Conservation (phyloP, 148 eudicot genomes). For the Fallopia convolvulus region DNA sequence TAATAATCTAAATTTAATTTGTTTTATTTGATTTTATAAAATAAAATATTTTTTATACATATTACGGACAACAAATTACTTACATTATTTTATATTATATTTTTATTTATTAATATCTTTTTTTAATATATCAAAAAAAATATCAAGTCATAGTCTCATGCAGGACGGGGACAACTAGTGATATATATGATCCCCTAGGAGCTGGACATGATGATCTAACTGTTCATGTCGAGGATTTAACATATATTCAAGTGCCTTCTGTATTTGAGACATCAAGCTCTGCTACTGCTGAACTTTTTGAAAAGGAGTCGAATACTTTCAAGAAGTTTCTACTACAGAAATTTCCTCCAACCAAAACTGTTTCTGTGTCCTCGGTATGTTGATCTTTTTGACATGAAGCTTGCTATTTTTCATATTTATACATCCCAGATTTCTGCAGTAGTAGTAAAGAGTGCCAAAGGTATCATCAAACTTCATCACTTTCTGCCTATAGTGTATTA, state of each 20-base stretch:
- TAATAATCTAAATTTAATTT: too few species aligned
- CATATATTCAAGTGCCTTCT: slow-evolving; percentile 18
- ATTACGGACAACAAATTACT: too few species aligned
- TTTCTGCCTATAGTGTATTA: neutral
- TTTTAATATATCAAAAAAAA: too few species aligned
- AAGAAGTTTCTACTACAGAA: slow-evolving; percentile 56
- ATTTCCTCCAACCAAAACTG: slow-evolving; percentile 47
- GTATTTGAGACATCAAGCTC: slow-evolving; percentile 11
- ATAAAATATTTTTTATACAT: too few species aligned
- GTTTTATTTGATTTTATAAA: too few species aligned
- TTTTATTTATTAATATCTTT: too few species aligned
- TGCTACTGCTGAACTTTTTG: slow-evolving; percentile 19
- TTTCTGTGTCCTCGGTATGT: slow-evolving; percentile 50
- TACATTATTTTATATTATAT: too few species aligned
- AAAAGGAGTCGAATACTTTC: slow-evolving; percentile 55
- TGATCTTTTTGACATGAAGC: neutral
- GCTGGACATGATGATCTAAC: slow-evolving; percentile 15
- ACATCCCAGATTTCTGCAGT: slow-evolving; percentile 29
- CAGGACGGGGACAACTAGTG: too few species aligned
- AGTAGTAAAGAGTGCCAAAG: slow-evolving; percentile 34
- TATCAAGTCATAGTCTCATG: too few species aligned
- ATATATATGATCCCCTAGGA: slow-evolving; percentile 45
- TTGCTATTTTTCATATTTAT: neutral
- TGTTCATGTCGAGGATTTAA: slow-evolving; percentile 15
- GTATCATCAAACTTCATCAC: slow-evolving; percentile 25